Base-by-base conservation (phyloP, 2,329 filamentous ascomycete genomes). In the Didymella keratinophila region DNA sequence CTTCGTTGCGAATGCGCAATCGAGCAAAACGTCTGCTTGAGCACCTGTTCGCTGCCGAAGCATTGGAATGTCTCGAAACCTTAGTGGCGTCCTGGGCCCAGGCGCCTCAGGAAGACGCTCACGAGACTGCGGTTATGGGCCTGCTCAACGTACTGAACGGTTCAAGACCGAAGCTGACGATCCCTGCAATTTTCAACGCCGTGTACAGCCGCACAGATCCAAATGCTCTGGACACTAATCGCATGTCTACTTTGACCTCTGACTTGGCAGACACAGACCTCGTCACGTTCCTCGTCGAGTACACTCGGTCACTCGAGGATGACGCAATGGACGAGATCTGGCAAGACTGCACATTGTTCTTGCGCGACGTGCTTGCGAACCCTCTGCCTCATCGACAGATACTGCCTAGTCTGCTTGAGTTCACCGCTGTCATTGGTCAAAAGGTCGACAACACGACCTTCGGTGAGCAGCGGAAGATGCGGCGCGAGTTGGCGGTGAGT, bases 361-460 rank as follows among this genome's bases (percentile, higher is more conserved):
- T 98, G 60, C 90, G 88, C 63, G 96, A 99, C 73, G 85, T 99
- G 27, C 83, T 99, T 27, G 88, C 89, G 23, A 99, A 99, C 71
- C 96, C 95, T 1, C 92, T 99, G 70, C 95, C 95, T 2, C 94
- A 99, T 78, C 85, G 95, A 55, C 93, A 97, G 72, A 94, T 93
- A 8, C 78, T 99, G 37, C 91, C 95, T 7, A 88, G 89, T 50
- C 80, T 99, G 43, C 81, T 99, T 12, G 91, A 96, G 68, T 97
- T 98, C 71, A 90, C 92, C 0, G 90, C 91, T 1, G 91, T 96
- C 37, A 80, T 99, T 36, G 94, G 95, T 1, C 90, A 95, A 73
- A 99, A 99, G 80, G 90, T 98, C 48, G 93, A 97, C 75, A 97
- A 99, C 68, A 99, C 94, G 12, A 97, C 93, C 69, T 98, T 97